These are phyloP conservation scores for Penicillium macrosclerotiorum DNA, from an alignment of 495 filamentous ascomycete species.

Conservation along the genomic window DNA sequence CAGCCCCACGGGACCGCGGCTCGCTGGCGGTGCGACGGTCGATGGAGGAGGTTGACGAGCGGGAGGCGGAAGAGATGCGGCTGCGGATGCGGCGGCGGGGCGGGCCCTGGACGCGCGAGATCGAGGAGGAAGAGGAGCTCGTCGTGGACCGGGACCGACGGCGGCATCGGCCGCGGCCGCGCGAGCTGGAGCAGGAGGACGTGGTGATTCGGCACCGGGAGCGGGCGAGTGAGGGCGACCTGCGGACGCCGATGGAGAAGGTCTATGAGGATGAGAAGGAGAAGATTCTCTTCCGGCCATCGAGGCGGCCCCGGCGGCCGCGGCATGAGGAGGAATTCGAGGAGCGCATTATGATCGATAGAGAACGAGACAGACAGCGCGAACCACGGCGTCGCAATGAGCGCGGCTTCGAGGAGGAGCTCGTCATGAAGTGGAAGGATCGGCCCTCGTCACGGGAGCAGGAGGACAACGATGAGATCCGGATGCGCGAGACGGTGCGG, in stretches of 20 bases:
- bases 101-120: conserved; percentile 12
- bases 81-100: conserved; percentile 10
- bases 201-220: conserved; percentile 23
- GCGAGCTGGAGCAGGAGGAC: conserved; percentile 28
- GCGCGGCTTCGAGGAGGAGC: conserved; percentile 9
- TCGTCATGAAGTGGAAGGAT: conserved; percentile 18
- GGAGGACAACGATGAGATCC: conserved; percentile 16
- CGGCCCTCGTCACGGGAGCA: conserved; percentile 11
- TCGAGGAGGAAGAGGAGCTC: conserved; percentile 31
- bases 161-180: conserved; percentile 21
- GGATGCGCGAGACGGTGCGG: conserved; percentile 2
- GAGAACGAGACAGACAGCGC: conserved; percentile 4
- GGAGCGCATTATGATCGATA: conserved; percentile 11
- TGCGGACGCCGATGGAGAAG: conserved; percentile 25
- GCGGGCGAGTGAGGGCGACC: conserved; percentile 24
- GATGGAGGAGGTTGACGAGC: conserved; percentile 23
- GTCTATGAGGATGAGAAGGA: conserved; percentile 20
- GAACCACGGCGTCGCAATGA: background rate
- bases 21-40: conserved; percentile 18
- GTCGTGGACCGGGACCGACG: conserved; percentile 28
- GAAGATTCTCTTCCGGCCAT: conserved; percentile 15
- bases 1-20: conserved; percentile 19
- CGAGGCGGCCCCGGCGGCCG: conserved; percentile 11
- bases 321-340: conserved; percentile 9
- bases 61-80: conserved; percentile 31